These are phyloP conservation scores for Aureobasidium musti DNA, from an alignment of 2,329 filamentous ascomycete species.

Conservation along the genomic window DNA sequence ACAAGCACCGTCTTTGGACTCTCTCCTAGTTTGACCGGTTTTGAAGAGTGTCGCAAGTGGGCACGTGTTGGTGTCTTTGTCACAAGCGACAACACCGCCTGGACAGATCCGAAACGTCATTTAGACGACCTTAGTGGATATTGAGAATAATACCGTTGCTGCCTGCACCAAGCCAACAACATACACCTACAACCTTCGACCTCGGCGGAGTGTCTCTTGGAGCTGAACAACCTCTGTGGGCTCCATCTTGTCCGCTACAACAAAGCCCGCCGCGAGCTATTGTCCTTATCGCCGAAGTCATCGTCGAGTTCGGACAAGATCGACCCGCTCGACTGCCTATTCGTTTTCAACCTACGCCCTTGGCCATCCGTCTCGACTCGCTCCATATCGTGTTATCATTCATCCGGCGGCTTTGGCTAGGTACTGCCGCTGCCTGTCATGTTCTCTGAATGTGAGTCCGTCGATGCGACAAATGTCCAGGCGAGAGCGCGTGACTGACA, in stretches of 20 bases:
- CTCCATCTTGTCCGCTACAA: neutral
- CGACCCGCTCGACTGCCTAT: neutral
- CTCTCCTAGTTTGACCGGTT: neutral
- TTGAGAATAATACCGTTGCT: constrained; percentile 19
- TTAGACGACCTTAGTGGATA: constrained; percentile 17
- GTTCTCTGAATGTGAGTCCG: constrained; percentile 83
- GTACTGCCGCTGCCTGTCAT: constrained; percentile 48
- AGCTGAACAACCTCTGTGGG: neutral
- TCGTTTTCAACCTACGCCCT: neutral
- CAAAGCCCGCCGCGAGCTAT: neutral
- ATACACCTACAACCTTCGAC: neutral
- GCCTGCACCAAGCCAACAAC: neutral
- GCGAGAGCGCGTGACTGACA: constrained; percentile 49
- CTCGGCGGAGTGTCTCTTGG: neutral
- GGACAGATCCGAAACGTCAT: constrained; percentile 13
- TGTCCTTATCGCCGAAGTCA: constrained; percentile 3
- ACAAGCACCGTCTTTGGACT: neutral
- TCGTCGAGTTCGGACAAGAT: constrained; percentile 15
- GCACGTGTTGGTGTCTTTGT: constrained; percentile 11
- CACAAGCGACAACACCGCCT: neutral
- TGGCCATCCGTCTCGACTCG: neutral
- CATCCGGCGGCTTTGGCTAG: neutral
- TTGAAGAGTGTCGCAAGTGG: neutral
- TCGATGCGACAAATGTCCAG: constrained; percentile 37
- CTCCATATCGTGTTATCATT: neutral